Evolutionary conservation across 768 basidiomycete genomes (phyloP), one percentile per base, ranked within the genome.

Genomic region (Mycena galopus): DNA sequence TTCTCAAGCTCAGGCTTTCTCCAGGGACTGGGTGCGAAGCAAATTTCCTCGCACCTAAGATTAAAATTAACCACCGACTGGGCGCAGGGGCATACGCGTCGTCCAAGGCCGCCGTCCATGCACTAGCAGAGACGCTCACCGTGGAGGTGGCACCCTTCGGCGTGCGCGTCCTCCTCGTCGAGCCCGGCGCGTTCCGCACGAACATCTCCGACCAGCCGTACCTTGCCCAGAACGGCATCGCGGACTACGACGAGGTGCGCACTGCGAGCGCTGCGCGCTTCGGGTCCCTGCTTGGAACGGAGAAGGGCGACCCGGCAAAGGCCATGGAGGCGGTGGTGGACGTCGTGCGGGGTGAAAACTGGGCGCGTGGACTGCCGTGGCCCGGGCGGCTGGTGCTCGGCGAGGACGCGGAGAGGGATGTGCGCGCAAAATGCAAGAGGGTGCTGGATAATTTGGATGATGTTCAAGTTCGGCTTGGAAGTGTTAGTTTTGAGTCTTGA

Each of bases 101-200:
- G 8, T 84, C 84, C 25, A 86, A 86, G 71, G 84, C 85, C n/a
- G 83, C 84, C 44, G 73, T 86, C 5, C 84, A 82, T 55, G 83
- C 84, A 6, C 75, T 84, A 32, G 79, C 81, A 27, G 86, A 86
- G 72, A 81, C 84, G 0, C 82, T 86, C 73, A 72, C 82, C 3
- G 75, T 71, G 29, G 86, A 87, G 74, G 74, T 87, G 53, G 78
- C 78, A 14, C 82, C 81, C 35, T 82, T 86, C 76, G 73, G 72
- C 65, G 79, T 87, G 65, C 81, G 82, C 58, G 83, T 85, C 10
- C 79, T 84, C 30, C 78, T 85, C 73, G 80, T 86, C 69, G 81
- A 82, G 67, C 86, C 86, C 32, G 86, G 84, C n/a, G 81, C 79
- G 8, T 85, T 86, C 79, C 84, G 83, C 58, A 86, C 86, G 12